A percentile compares a stretch with the other conserved stretches of the same genome.
phyloP scores from a whole-genome alignment of 805 yeast genomes.

The Zygoascus biomembranicola region DNA sequence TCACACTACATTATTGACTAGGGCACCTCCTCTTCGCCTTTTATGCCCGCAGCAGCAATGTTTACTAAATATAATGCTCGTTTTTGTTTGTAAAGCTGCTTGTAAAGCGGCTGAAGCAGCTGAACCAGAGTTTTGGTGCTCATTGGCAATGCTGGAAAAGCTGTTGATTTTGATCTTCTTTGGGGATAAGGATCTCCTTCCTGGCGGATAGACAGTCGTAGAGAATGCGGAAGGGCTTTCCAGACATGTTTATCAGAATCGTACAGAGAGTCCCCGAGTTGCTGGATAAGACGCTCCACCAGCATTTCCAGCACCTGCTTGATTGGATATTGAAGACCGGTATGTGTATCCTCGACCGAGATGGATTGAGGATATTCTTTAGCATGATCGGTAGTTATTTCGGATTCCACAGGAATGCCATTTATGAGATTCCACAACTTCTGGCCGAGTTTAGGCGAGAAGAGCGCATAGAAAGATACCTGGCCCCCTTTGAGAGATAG shows the following conservation, averaged over 20 bases:
- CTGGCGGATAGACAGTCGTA: conserved; percentile 10
- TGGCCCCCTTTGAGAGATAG: not conserved
- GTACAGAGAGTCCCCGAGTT: not conserved
- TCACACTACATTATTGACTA: not conserved
- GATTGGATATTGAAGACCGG: not conserved
- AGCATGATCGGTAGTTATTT: not conserved
- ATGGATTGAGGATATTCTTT: not conserved
- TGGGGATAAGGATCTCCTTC: not conserved
- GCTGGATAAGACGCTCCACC: not conserved
- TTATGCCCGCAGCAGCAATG: not conserved
- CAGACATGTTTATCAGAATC: conserved; percentile 9
- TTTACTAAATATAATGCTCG: not conserved
- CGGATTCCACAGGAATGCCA: not conserved
- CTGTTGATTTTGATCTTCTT: not conserved
- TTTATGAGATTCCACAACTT: not conserved
- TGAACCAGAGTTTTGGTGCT: not conserved
- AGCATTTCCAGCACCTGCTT: not conserved
- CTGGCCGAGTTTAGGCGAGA: not conserved
- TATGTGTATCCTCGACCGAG: not conserved
- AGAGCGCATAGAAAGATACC: not conserved
- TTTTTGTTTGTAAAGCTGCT: not conserved
- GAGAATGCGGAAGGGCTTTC: conserved; percentile 16
- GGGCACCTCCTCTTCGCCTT: not conserved
- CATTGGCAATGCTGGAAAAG: not conserved
- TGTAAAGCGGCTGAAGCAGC: not conserved